Evolutionary conservation across 306 rosid species (phyloP).

Genomic region (Hippophae gyantsensis): DNA sequence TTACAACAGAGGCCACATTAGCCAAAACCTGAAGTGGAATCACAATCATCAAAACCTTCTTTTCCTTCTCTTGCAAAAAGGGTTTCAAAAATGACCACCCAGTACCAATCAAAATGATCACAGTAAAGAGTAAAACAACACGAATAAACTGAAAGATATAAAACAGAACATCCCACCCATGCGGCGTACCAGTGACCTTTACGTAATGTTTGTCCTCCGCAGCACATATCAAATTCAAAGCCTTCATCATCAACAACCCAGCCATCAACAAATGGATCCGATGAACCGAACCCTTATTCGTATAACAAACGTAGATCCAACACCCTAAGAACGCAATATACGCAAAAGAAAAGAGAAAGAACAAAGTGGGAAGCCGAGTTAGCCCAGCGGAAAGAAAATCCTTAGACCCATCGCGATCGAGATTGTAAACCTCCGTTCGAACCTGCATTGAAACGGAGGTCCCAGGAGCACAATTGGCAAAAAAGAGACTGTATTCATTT

Average conservation of each 20-base stretch:
- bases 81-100: constrained; percentile 91
- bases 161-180: constrained; percentile 89
- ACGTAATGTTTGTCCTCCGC: constrained; percentile 86
- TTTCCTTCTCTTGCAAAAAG: constrained; percentile 70
- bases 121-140: constrained; percentile 63
- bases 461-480: constrained; percentile 63
- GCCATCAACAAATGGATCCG: constrained; percentile 82
- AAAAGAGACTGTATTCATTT: constrained; percentile 69
- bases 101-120: constrained; percentile 73
- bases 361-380: constrained; percentile 61
- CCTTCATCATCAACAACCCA: constrained; percentile 53
- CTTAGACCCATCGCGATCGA: constrained; percentile 34
- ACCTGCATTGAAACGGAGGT: constrained; percentile 61
- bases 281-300: constrained; percentile 47
- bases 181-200: constrained; percentile 75
- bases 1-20: constrained; percentile 73
- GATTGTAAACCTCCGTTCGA: constrained; percentile 59
- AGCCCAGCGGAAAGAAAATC: constrained; percentile 81
- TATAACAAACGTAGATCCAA: constrained; percentile 43
- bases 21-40: constrained; percentile 90
- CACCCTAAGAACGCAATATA: constrained; percentile 45
- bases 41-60: constrained; percentile 82
- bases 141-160: constrained; percentile 86
- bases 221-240: constrained; percentile 58
- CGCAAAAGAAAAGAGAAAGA: constrained; percentile 39